Evolutionary conservation across 2,329 filamentous ascomycete genomes (phyloP), one percentile per base, ranked within the genome.

Genomic region (Pyrenochaeta sp.): DNA sequence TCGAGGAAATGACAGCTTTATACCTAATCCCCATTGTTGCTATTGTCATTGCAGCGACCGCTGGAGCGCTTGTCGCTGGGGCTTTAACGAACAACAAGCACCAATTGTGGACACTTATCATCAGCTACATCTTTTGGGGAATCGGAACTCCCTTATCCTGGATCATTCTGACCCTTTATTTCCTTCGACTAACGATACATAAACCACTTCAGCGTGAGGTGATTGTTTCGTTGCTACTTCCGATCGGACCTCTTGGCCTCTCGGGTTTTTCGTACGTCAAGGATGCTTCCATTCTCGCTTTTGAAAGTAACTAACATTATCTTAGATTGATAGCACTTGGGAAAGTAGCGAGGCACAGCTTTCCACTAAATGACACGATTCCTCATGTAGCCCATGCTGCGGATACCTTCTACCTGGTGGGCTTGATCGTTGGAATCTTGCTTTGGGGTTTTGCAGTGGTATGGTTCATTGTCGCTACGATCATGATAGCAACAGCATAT

Each of bases 61-160:
- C 80, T 0, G 86, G 86, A 2, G 81, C 78, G n/a, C 71, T 85
- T 35, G 74, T 88, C 1, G 83, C 85, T 3, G 73, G 76, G 11
- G 73, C 78, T 6, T 74, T 88, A n/a, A n/a, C n/a, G 1, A 77
- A 79, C 2, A 72, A 82, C 47, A 61, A 73, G 17, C 76, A 83
- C 51, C 81, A 80, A 7, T 61, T 86, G 26, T 78, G 77, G 40
- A 88, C 85, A 0, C 57, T 88, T 22, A 71, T 86, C n/a, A 74
- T 74, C 10, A 83, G 77, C 8, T 89, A 88, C 60, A 72, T 87
- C 17, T 77, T 88, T 37, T 87, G 82, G 83, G 85, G 84, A 1
- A 81, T 81, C 31, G 84, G 83, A 7, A 75, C 76, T 1, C 79
- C 78, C 0, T 66, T 88, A 44, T 79, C 83, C 2, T 77, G 83